Evolutionary conservation across 371 early-diverging fungal genomes (phyloP).

Genomic region (Mucor saturninus): DNA sequence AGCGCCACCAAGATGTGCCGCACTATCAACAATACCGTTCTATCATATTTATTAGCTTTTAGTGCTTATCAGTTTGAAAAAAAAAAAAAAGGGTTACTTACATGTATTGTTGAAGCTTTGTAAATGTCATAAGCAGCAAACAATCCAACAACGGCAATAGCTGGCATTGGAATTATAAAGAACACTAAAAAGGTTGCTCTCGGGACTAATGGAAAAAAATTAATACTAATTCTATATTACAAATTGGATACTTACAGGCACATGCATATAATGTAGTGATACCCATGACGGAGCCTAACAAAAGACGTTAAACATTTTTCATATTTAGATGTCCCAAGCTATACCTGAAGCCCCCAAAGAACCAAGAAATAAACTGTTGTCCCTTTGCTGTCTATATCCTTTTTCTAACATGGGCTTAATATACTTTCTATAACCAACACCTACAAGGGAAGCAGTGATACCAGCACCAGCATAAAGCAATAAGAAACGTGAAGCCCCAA

Average conservation of each 20-base stretch:
- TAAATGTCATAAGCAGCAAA: slow-evolving; percentile 50
- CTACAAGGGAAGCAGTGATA: slow-evolving; percentile 32
- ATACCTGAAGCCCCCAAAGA: slow-evolving; percentile 55
- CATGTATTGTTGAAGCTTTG: slow-evolving; percentile 41
- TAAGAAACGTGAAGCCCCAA: slow-evolving; percentile 52
- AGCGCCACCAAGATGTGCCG: slow-evolving; percentile 63
- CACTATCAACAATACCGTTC: slow-evolving; percentile 58
- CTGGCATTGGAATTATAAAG: slow-evolving; percentile 65
- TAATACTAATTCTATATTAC: neutral
- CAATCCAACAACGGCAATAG: slow-evolving; percentile 53
- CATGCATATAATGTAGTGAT: slow-evolving; percentile 52
- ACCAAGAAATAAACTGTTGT: slow-evolving; percentile 7
- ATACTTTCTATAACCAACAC: slow-evolving; percentile 37
- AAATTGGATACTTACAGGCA: slow-evolving; percentile 44
- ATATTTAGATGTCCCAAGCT: neutral
- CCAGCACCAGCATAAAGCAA: slow-evolving; percentile 47
- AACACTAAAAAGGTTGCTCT: slow-evolving; percentile 57
- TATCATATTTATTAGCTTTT: slow-evolving; percentile 4
- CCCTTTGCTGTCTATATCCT: slow-evolving; percentile 8
- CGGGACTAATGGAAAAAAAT: slow-evolving; percentile 38
- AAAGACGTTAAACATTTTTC: neutral
- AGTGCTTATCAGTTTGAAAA: too few relatives aligned
- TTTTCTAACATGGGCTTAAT: slow-evolving; percentile 39
- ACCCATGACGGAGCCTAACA: slow-evolving; percentile 47
- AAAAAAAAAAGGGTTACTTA: slow-evolving; percentile 10